These are phyloP conservation scores for Heritiera littoralis DNA, from an alignment of 345 rosid genomes.

Conservation along the genomic window DNA sequence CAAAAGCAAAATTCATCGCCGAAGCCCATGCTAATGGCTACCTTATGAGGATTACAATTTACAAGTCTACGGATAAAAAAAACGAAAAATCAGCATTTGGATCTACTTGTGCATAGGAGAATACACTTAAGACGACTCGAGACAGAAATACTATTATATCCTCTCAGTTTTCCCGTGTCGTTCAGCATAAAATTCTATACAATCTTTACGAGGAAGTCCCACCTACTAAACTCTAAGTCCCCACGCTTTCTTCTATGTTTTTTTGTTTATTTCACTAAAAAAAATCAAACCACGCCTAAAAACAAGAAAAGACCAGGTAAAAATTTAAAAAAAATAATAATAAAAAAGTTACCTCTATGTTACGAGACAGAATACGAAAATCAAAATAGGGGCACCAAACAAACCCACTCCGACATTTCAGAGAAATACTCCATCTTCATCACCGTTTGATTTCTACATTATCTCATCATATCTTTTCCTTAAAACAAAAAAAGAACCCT, in stretches of 20 bases:
- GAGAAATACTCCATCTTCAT: conserved; percentile 13
- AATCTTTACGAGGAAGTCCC: conserved; percentile 13
- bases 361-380: conserved; percentile 10
- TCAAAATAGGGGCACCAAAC: conserved; percentile 18
- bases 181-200: background rate
- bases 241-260: conserved; percentile 30
- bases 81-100: conserved; percentile 13
- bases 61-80: conserved; percentile 10
- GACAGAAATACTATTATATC: conserved; percentile 15
- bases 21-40: background rate
- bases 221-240: conserved; percentile 34
- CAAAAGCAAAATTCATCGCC: background rate
- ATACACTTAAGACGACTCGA: conserved; percentile 30
- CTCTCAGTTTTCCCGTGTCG: background rate
- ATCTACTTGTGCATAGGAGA: conserved; percentile 30
- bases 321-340: background rate
- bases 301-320: background rate
- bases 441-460: conserved; percentile 10
- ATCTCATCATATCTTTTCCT: conserved; percentile 12
- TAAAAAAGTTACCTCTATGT: conserved; percentile 9
- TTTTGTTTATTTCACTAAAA: conserved; percentile 25
- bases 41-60: background rate
- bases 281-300: conserved; percentile 1
- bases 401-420: conserved; percentile 22
- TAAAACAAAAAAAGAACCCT: background rate